Percentiles rank a stretch among this genome's conserved stretches.
Conservation (phyloP, 805 yeast species). For the Candida incommunis region DNA sequence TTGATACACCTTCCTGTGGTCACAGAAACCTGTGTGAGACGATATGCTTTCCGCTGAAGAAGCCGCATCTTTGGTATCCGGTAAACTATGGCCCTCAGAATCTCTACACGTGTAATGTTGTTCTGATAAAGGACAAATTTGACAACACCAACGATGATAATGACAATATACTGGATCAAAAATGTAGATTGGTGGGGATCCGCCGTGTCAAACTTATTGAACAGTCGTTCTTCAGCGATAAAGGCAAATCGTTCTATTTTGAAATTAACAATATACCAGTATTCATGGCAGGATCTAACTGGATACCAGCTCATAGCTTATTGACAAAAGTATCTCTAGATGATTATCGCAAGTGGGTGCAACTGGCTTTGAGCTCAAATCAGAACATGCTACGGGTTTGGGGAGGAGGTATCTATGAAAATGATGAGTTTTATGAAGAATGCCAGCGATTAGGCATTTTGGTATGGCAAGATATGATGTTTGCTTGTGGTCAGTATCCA, state of each 20-base stretch:
- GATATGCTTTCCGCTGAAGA: slow-evolving; percentile 7
- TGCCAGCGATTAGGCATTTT: slow-evolving; percentile 32
- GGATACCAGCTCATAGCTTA: slow-evolving; percentile 36
- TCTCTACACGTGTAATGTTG: slow-evolving; percentile 16
- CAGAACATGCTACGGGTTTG: slow-evolving; percentile 34
- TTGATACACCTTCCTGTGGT: not conserved
- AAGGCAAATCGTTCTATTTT: slow-evolving; percentile 30
- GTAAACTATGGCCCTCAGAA: slow-evolving; percentile 24
- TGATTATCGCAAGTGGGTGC: slow-evolving; percentile 27
- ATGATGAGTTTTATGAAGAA: slow-evolving; percentile 27
- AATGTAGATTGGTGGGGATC: slow-evolving; percentile 23
- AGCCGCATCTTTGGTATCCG: slow-evolving; percentile 31
- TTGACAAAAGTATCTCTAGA: slow-evolving; percentile 19
- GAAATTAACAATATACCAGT: slow-evolving; percentile 27
- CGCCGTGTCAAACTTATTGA: slow-evolving; percentile 28
- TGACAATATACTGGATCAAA: slow-evolving; percentile 7
- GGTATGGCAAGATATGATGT: slow-evolving; percentile 45
- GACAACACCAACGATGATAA: too few relatives aligned
- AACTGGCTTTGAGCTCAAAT: slow-evolving; percentile 24
- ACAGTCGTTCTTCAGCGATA: slow-evolving; percentile 19
- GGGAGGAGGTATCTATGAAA: slow-evolving; percentile 38
- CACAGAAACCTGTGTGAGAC: not conserved
- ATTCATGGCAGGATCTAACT: slow-evolving; percentile 29
- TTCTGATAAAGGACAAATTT: too few relatives aligned
- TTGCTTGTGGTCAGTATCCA: slow-evolving; percentile 44